A percentile compares a stretch with the other conserved stretches of the same genome.
Conservation (phyloP, 495 filamentous ascomycete species). For the Aspergillus coremiiformis region DNA sequence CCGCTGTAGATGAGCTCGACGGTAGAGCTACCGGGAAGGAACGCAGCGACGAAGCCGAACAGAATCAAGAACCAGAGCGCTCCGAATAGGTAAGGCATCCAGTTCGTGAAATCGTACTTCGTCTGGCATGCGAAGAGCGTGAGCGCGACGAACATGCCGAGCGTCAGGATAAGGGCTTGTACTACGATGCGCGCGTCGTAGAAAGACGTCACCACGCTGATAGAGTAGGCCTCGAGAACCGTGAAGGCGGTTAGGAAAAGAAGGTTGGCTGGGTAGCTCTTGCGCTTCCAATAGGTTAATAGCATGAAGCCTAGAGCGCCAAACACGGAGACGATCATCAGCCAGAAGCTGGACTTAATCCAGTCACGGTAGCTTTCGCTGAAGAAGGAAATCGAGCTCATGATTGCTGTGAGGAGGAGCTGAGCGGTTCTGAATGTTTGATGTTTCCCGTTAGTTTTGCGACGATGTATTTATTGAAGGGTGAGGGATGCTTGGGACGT, state of each 20-base stretch:
- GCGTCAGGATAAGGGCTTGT: slow-evolving; percentile 82
- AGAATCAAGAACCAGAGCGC: slow-evolving; percentile 82
- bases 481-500: slow-evolving; percentile 21
- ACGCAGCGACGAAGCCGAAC: slow-evolving; percentile 82
- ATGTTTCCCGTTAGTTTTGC: slow-evolving; percentile 5
- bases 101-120: slow-evolving; percentile 94
- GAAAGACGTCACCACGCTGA: slow-evolving; percentile 85
- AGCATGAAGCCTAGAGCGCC: slow-evolving; percentile 74
- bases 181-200: slow-evolving; percentile 76
- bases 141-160: slow-evolving; percentile 86
- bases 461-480: background rate
- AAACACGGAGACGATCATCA: slow-evolving; percentile 80
- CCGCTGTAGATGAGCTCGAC: slow-evolving; percentile 79
- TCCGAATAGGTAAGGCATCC: slow-evolving; percentile 94
- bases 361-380: slow-evolving; percentile 70
- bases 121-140: slow-evolving; percentile 95
- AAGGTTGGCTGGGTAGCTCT: slow-evolving; percentile 91
- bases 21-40: slow-evolving; percentile 72
- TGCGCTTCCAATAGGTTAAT: slow-evolving; percentile 95
- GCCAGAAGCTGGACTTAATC: slow-evolving; percentile 76
- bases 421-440: slow-evolving; percentile 61
- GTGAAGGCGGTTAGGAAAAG: slow-evolving; percentile 92
- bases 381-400: slow-evolving; percentile 80
- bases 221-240: slow-evolving; percentile 82
- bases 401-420: slow-evolving; percentile 71